Evolutionary conservation across 768 basidiomycete species (phyloP), one percentile per base, ranked within the genome.

Genomic region (Suillus plorans): DNA sequence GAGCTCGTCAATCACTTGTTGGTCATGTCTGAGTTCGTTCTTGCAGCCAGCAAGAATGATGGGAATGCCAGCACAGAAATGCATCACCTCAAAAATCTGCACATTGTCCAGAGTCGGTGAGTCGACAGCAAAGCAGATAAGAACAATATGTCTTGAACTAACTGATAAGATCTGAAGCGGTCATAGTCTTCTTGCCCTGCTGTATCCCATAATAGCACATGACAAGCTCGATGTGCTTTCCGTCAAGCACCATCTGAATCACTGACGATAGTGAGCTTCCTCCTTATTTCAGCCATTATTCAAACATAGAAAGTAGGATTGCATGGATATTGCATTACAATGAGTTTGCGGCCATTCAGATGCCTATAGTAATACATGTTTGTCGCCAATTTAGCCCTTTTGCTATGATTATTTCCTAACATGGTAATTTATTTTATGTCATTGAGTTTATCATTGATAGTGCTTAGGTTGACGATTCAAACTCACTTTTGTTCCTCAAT

Each of bases 141-240:
- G 87, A 82, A 99, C 98, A 78, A 99, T 96, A 77, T 96, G 81
- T 98, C 97, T 63, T 97, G 97, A 81, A 25, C 25, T 99, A 99
- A 72, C 91, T 94, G 75, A 99, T 25, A 87, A 66, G 97, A 97
- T 63, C 97, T 88, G 70, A 99, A 92, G 72, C 97, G 93, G 80
- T 99, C 97, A 79, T 99, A 99, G 78, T 99, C 97, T 80, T 98
- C 97, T 79, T 99, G 97, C 62, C 97, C 97, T 41, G 97, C 97
- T 60, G 97, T 99, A 96, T 99, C 97, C 97, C 97, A 99, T 72
- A 99, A 82, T 34, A 25, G 25, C 25, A 25, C 25, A 25, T 25
- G 25, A 97, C 97, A 72, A 99, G 85, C 80, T 99, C 97, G 71
- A 99, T 96, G 76, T 96, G 94, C 82, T 97, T 99, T 70, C 94